Percentiles rank a stretch among this genome's conserved stretches.
phyloP scores from a whole-genome alignment of 148 eudicot species.

The Cornus kousa region DNA sequence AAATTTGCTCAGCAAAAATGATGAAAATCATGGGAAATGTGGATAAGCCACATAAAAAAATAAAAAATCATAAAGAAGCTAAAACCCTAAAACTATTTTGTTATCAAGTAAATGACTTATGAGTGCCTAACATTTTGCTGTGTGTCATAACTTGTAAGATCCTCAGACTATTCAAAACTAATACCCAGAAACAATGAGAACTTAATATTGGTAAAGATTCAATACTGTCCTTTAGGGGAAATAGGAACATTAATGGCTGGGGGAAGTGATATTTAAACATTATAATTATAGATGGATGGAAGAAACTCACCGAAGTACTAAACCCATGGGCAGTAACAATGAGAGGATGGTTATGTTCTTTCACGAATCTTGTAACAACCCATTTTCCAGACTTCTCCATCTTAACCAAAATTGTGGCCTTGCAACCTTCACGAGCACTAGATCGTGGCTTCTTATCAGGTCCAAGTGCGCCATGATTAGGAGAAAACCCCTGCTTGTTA shows the following conservation, averaged over 20 bases:
- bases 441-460: slow-evolving; percentile 39
- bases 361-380: slow-evolving; percentile 46
- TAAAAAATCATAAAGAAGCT: not conserved
- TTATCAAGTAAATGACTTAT: no score
- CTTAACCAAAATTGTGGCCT: slow-evolving; percentile 46
- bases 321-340: slow-evolving; percentile 21
- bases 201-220: no score
- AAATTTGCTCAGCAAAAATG: not conserved
- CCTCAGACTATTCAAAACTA: no score
- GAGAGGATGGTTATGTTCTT: slow-evolving; percentile 56
- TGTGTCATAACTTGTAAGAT: no score
- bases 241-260: not conserved
- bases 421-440: slow-evolving; percentile 49
- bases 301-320: slow-evolving; percentile 29
- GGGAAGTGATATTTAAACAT: not conserved
- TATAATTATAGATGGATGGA: not conserved
- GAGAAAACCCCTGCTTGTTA: slow-evolving; percentile 48
- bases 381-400: slow-evolving; percentile 52
- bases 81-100: no score
- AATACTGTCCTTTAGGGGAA: no score
- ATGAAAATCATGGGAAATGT: not conserved
- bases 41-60: not conserved
- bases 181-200: no score
- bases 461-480: slow-evolving; percentile 30
- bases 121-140: no score